These are phyloP conservation scores for Daldinia concentrica DNA, from an alignment of 495 filamentous ascomycete species.

Conservation along the genomic window DNA sequence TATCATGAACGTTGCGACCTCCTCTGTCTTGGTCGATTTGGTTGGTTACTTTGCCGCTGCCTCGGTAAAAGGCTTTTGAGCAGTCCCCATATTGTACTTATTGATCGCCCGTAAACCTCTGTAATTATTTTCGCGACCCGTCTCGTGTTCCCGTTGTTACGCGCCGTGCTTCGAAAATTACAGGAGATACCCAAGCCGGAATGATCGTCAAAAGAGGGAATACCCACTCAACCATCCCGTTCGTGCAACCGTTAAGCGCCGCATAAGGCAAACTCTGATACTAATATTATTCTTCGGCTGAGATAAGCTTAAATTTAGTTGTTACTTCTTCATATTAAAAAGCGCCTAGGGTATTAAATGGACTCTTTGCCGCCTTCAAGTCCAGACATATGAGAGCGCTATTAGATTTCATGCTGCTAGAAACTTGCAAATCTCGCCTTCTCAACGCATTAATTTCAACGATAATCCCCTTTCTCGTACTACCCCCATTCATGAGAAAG, in stretches of 20 bases:
- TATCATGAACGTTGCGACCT: slow-evolving; percentile 14
- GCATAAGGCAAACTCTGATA: slow-evolving; percentile 23
- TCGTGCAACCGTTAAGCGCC: slow-evolving; percentile 36
- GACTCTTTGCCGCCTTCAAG: neutral
- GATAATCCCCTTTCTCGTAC: neutral
- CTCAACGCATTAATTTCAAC: neutral
- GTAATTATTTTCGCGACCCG: neutral
- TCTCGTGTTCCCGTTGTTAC: slow-evolving; percentile 24
- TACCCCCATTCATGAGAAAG: neutral
- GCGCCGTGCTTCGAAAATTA: slow-evolving; percentile 30
- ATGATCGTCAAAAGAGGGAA: slow-evolving; percentile 7
- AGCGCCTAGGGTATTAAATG: slow-evolving; percentile 13
- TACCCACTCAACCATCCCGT: slow-evolving; percentile 15
- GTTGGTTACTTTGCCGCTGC: slow-evolving; percentile 39
- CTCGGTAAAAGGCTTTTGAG: slow-evolving; percentile 24
- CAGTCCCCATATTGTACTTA: neutral
- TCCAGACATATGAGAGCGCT: neutral
- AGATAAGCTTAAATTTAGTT: slow-evolving; percentile 24
- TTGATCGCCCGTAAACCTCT: neutral
- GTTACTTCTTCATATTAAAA: neutral
- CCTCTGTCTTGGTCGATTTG: slow-evolving; percentile 14
- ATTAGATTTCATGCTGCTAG: neutral
- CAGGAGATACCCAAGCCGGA: slow-evolving; percentile 12
- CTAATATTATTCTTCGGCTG: slow-evolving; percentile 3
- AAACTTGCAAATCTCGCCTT: neutral